These are phyloP conservation scores for Bipolaris bicolor DNA, from an alignment of 2,329 filamentous ascomycete genomes.

Conservation along the genomic window DNA sequence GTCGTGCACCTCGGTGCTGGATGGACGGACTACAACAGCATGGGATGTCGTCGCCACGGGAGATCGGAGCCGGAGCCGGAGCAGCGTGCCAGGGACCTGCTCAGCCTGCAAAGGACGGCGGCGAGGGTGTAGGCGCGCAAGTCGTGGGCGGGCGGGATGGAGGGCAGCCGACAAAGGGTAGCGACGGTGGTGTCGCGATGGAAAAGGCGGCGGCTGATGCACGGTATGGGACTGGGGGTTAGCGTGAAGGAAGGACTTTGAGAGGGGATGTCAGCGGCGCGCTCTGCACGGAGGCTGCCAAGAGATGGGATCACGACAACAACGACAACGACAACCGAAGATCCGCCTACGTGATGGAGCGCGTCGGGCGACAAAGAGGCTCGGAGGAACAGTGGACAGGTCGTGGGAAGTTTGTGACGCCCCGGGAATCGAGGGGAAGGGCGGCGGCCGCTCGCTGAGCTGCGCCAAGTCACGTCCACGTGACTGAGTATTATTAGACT, in stretches of 20 bases:
- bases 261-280: slow-evolving; percentile 16
- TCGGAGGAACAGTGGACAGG: neutral
- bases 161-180: slow-evolving; percentile 12
- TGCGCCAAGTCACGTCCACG: slow-evolving; percentile 20
- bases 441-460: slow-evolving; percentile 18
- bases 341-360: slow-evolving; percentile 9
- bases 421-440: slow-evolving; percentile 7
- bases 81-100: slow-evolving; percentile 20
- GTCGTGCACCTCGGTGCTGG: slow-evolving; percentile 37
- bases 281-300: slow-evolving; percentile 15
- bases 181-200: slow-evolving; percentile 19
- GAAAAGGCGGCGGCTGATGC: slow-evolving; percentile 27
- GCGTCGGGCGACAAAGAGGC: slow-evolving; percentile 7
- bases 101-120: slow-evolving; percentile 2
- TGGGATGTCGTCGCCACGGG: slow-evolving; percentile 39
- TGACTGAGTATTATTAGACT: slow-evolving; percentile 21
- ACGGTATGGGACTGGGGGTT: slow-evolving; percentile 20
- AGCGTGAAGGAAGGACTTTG: slow-evolving; percentile 22
- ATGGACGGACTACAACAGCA: slow-evolving; percentile 35
- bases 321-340: neutral
- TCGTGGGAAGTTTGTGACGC: slow-evolving; percentile 11
- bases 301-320: slow-evolving; percentile 13
- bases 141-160: slow-evolving; percentile 9
- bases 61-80: slow-evolving; percentile 23
- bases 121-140: slow-evolving; percentile 15